Conservation (phyloP, 2,329 filamentous ascomycete genomes). For the Penicillium frequentans region DNA sequence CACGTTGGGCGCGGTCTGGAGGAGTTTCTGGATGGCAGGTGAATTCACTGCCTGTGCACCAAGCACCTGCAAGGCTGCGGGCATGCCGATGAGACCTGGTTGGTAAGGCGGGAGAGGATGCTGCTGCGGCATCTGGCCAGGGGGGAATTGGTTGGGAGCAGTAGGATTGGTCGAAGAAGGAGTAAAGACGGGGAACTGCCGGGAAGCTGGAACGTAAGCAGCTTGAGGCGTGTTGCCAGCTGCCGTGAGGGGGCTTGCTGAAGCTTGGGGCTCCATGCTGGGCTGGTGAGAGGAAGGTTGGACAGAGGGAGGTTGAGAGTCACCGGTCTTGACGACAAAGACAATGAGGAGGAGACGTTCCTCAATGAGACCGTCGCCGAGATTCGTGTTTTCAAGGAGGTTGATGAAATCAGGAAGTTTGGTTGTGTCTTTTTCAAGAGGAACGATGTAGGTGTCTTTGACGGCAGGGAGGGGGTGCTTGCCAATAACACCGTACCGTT, state of each 20-base stretch:
- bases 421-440: constrained; percentile 69
- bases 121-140: constrained; percentile 13
- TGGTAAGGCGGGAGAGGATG: constrained; percentile 24
- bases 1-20: constrained; percentile 68
- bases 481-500: constrained; percentile 83
- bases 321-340: constrained; percentile 73
- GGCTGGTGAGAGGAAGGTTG: constrained; percentile 42
- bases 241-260: constrained; percentile 35
- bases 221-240: constrained; percentile 28
- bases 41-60: constrained; percentile 60
- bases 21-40: constrained; percentile 67
- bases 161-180: constrained; percentile 18
- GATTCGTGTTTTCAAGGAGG: constrained; percentile 79
- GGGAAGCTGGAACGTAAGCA: constrained; percentile 6
- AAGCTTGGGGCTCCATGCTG: constrained; percentile 34
- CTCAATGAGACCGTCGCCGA: constrained; percentile 65
- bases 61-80: constrained; percentile 62
- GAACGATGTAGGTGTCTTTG: constrained; percentile 88
- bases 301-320: constrained; percentile 41
- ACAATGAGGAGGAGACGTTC: constrained; percentile 80
- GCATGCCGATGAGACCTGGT: constrained; percentile 48
- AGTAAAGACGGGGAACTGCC: constrained; percentile 21
- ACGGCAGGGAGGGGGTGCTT: constrained; percentile 74
- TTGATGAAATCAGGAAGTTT: constrained; percentile 81
- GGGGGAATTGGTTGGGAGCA: constrained; percentile 14